Base-by-base conservation (phyloP, 2,329 filamentous ascomycete genomes). In the Botrytis hyacinthi region DNA sequence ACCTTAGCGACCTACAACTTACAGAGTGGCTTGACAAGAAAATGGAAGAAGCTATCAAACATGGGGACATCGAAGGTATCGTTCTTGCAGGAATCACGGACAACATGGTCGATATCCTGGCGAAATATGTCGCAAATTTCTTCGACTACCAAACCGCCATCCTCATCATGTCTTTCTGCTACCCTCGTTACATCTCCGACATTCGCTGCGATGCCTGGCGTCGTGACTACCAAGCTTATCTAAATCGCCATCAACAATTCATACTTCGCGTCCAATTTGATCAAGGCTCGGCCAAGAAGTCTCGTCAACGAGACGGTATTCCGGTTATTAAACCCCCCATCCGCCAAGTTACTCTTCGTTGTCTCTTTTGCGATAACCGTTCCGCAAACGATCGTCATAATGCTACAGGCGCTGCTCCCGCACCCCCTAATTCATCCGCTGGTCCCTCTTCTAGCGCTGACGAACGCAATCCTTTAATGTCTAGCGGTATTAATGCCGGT, bases 141-240 rank as follows among this genome's bases (percentile, higher is more conserved):
- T 87, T 90, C 79, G 93, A 95, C 81, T 86, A 93, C 37, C 93
- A 97, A 82, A 94, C 93, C 1, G 92, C 93, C 2, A 91, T 92
- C 0, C 85, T 96, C 2, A 88, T 93, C 74, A 88, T 93, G 73
- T 91, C 91, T 20, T 90, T 92, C 80, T 92, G 91, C 77, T 89
- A 90, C 73, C 93, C 93, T 0, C 87, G 90, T 14, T 95, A 93
- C 81, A 90, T 95, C 76, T 88, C 92, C 81, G 93, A 96, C 81
- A 85, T 91, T 61, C 90, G 93, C 76, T 93, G 91, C 83, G 86
- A 87, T 16, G 89, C 91, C 72, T 95, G 93, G 92, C 91, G 92
- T 71, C 88, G 86, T 76, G 86, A 87, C 51, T 94, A 95, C 80
- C 88, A 91, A 73, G 89, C 90, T 68, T 90, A 93, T 78, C 87